Evolutionary conservation across 1,284 basidiomycete species (phyloP).

Genomic region (Cutaneotrichosporon curvatum): DNA sequence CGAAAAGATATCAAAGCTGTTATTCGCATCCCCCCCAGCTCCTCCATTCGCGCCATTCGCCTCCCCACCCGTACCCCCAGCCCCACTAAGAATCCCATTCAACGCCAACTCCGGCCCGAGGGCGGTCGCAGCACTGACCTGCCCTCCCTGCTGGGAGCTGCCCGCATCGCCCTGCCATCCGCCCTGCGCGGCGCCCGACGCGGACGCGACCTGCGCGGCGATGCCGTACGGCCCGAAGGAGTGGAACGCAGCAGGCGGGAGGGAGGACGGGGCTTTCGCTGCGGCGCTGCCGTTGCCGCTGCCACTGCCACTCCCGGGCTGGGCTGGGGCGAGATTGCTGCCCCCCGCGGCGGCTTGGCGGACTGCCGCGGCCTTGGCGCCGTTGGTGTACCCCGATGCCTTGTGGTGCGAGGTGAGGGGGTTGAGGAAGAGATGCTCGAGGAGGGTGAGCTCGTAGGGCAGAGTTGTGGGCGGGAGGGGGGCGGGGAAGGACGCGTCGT

Average conservation of each 20-base stretch:
- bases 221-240: conserved; percentile 22
- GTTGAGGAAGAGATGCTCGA: conserved; percentile 47
- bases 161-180: background rate
- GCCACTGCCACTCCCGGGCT: background rate
- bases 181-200: background rate
- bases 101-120: conserved; percentile 12
- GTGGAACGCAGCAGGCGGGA: conserved; percentile 35
- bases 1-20: conserved; percentile 36
- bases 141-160: background rate
- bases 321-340: too few relatives aligned
- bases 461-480: conserved; percentile 40
- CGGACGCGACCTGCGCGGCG: conserved; percentile 17
- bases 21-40: conserved; percentile 4
- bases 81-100: conserved; percentile 2
- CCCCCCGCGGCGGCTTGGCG: background rate
- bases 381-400: conserved; percentile 43
- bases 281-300: background rate
- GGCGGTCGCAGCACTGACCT: conserved; percentile 4
- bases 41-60: conserved; percentile 1
- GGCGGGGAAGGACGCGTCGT: conserved; percentile 36
- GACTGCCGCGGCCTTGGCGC: conserved; percentile 2
- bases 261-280: conserved; percentile 12
- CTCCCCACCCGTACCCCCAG: conserved; percentile 2
- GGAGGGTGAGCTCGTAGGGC: conserved; percentile 45
- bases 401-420: conserved; percentile 45